These are phyloP conservation scores for Fusarium udum DNA, from an alignment of 2,329 filamentous ascomycete genomes.

Conservation along the genomic window DNA sequence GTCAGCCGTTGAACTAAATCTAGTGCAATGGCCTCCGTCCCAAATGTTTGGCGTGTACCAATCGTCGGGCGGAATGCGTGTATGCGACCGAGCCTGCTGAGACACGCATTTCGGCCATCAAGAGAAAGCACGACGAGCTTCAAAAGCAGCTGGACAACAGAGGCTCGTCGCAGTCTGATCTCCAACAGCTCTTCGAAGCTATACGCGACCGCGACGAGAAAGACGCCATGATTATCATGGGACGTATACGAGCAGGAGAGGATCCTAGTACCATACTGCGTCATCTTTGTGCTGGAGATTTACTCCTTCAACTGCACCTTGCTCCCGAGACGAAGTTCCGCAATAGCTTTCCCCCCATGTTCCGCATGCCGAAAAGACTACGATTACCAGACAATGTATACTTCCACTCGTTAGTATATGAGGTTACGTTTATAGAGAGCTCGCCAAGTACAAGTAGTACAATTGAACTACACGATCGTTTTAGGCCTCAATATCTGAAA, in stretches of 20 bases:
- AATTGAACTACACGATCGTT: not conserved
- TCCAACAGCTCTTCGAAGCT: not conserved
- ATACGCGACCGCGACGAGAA: not conserved
- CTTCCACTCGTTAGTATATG: not conserved
- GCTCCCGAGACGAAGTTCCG: not conserved
- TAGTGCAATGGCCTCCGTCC: not conserved
- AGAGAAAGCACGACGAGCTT: not conserved
- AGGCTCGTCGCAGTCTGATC: not conserved
- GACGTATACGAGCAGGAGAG: not conserved
- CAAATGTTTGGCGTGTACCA: not conserved
- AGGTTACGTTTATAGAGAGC: not conserved
- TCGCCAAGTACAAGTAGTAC: not conserved
- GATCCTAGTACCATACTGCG: not conserved
- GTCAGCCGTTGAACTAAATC: not conserved
- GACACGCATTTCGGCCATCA: not conserved
- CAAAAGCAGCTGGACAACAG: not conserved
- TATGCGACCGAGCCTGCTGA: not conserved
- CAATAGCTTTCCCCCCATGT: not conserved
- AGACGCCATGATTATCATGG: not conserved
- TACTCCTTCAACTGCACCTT: not conserved
- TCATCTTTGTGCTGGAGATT: not conserved
- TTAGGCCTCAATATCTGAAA: not conserved
- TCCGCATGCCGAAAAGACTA: not conserved
- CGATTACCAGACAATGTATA: not conserved
- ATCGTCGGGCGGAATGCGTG: not conserved